These are phyloP conservation scores for Lobosporangium transversale DNA, from an alignment of 192 early-diverging fungal species.

Conservation along the genomic window DNA sequence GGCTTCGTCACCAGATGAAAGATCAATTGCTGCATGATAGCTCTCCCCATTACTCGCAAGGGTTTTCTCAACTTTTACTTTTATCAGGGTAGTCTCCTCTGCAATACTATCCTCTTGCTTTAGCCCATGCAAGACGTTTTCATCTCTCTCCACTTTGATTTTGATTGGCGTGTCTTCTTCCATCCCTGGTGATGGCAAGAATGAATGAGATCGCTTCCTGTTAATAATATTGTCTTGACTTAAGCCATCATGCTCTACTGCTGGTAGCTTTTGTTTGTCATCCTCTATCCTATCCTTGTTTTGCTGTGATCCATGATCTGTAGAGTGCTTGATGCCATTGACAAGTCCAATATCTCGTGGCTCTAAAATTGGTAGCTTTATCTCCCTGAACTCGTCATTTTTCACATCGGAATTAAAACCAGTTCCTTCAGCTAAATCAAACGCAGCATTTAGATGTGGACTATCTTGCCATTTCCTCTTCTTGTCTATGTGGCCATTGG, in stretches of 20 bases:
- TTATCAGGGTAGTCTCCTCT: background rate
- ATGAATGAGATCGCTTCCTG: slow-evolving; percentile 24
- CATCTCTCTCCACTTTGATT: slow-evolving; percentile 4
- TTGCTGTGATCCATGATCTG: no score
- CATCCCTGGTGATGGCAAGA: slow-evolving; percentile 7
- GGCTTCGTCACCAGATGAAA: slow-evolving; percentile 19
- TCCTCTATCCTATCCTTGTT: background rate
- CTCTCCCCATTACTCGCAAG: background rate
- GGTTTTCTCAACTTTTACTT: slow-evolving; percentile 9
- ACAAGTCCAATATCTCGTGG: no score
- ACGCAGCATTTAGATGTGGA: no score
- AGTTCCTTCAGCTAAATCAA: no score
- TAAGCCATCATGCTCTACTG: slow-evolving; percentile 2
- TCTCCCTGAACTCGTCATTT: no score
- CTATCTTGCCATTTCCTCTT: background rate
- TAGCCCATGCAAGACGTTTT: background rate
- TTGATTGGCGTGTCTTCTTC: slow-evolving; percentile 9
- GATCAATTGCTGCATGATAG: slow-evolving; percentile 22
- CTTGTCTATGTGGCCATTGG: background rate
- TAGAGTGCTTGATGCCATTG: no score
- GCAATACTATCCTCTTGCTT: slow-evolving; percentile 1
- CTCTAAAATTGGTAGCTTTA: no score
- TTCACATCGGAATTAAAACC: no score
- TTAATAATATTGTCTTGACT: slow-evolving; percentile 9
- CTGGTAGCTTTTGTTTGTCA: slow-evolving; percentile 11